Percentiles rank a stretch among this genome's conserved stretches.
Evolutionary conservation across 179 eudicot genomes (phyloP).

Genomic region (Silene coronaria): DNA sequence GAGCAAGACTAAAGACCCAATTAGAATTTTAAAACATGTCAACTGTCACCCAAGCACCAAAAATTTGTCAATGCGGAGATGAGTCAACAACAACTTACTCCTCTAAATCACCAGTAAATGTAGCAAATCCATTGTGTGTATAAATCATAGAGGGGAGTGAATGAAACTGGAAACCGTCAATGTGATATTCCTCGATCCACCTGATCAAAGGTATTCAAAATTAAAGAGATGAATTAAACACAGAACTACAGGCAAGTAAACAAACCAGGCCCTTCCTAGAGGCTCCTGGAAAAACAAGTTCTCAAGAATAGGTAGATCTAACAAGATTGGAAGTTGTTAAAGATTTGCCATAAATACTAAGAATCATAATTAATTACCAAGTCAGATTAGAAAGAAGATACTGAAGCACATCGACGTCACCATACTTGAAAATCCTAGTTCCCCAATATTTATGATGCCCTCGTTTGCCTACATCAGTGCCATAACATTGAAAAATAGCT

Average conservation of each 20-base stretch:
- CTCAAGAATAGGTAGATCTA: not conserved
- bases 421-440: constrained; percentile 97
- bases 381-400: constrained; percentile 89
- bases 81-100: constrained; percentile 57
- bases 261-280: not conserved
- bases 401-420: constrained; percentile 85
- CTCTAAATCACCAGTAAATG: constrained; percentile 79
- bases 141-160: constrained; percentile 94
- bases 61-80: constrained; percentile 14
- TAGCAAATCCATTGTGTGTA: constrained; percentile 94
- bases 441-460: constrained; percentile 98
- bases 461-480: constrained; percentile 62
- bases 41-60: not conserved
- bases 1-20: not conserved
- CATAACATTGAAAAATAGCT: constrained; percentile 6
- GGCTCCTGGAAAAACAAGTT: not conserved
- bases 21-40: constrained; percentile 1
- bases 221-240: not conserved
- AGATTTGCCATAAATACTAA: not conserved
- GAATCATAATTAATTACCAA: constrained; percentile 48
- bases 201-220: constrained; percentile 40
- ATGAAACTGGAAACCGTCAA: constrained; percentile 96
- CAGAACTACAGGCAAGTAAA: not conserved
- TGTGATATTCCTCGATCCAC: constrained; percentile 90
- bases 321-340: not conserved